Evolutionary conservation across 768 basidiomycete species (phyloP).

Genomic region (Russula virescens): DNA sequence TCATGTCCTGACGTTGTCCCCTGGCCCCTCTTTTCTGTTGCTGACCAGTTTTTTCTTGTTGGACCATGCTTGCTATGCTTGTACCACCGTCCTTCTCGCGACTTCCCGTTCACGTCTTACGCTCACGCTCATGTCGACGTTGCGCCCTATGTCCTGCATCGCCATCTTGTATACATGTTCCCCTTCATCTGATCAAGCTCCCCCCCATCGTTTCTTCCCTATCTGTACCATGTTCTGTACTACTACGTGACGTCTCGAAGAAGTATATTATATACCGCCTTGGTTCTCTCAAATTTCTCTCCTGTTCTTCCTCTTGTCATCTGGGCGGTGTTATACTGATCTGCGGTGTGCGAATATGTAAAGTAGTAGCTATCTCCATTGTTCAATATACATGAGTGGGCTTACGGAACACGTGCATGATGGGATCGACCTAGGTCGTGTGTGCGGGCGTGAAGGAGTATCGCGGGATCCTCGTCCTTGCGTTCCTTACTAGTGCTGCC

Average conservation of each 20-base stretch:
- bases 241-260: constrained; percentile 7
- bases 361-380: constrained; percentile 16
- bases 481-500: neutral
- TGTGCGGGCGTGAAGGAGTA: neutral
- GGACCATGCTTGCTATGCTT: constrained; percentile 18
- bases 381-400: constrained; percentile 12
- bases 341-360: constrained; percentile 13
- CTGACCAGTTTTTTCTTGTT: neutral
- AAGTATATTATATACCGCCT: constrained; percentile 19
- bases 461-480: constrained; percentile 7
- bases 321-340: constrained; percentile 15
- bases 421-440: neutral
- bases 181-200: constrained; percentile 10
- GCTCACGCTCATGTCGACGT: constrained; percentile 5
- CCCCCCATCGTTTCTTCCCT: neutral
- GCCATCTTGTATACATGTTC: constrained; percentile 20
- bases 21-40: neutral
- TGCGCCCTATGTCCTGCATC: constrained; percentile 17
- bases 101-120: constrained; percentile 12
- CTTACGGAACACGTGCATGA: neutral
- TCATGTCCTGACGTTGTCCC: constrained; percentile 7
- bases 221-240: constrained; percentile 16
- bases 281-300: neutral
- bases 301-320: neutral
- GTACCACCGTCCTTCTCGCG: constrained; percentile 12